phyloP scores from a whole-genome alignment of 345 rosid species.

The Hibiscus tridactylites region DNA sequence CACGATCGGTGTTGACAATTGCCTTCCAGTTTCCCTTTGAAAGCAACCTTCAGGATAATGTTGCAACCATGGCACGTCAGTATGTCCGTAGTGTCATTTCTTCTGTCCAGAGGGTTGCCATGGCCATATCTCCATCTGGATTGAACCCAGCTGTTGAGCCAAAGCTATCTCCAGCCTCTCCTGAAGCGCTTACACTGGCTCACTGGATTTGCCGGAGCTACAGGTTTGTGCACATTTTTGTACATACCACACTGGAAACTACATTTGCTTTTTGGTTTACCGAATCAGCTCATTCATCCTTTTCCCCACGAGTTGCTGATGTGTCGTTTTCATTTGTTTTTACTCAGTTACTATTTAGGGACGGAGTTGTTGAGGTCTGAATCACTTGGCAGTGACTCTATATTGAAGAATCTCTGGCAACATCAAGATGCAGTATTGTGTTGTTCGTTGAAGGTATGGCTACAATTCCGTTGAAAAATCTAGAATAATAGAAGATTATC shows the following conservation, averaged over 20 bases:
- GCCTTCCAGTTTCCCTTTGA: slow-evolving; percentile 98
- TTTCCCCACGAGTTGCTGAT: background rate
- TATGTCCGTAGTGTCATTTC: slow-evolving; percentile 86
- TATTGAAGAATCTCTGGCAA: slow-evolving; percentile 78
- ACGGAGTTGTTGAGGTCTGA: slow-evolving; percentile 60
- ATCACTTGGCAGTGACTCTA: slow-evolving; percentile 43
- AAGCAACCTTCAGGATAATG: slow-evolving; percentile 78
- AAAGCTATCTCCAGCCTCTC: slow-evolving; percentile 72
- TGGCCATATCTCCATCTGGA: slow-evolving; percentile 91
- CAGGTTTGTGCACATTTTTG: slow-evolving; percentile 22
- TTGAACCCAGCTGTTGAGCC: slow-evolving; percentile 56
- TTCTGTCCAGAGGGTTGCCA: slow-evolving; percentile 93
- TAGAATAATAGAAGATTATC: background rate
- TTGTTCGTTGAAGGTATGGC: slow-evolving; percentile 72
- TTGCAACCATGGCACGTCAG: slow-evolving; percentile 90
- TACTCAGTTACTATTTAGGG: slow-evolving; percentile 58
- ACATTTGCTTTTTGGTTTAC: background rate
- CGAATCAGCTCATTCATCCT: slow-evolving; percentile 2
- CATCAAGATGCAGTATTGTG: slow-evolving; percentile 74
- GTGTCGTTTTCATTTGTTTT: slow-evolving; percentile 4
- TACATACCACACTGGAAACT: background rate
- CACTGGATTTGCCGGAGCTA: slow-evolving; percentile 93
- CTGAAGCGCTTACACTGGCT: slow-evolving; percentile 86
- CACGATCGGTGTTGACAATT: slow-evolving; percentile 84
- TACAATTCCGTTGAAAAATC: background rate